Evolutionary conservation across 805 yeast species (phyloP).

Genomic region (Ogataea naganishii): DNA sequence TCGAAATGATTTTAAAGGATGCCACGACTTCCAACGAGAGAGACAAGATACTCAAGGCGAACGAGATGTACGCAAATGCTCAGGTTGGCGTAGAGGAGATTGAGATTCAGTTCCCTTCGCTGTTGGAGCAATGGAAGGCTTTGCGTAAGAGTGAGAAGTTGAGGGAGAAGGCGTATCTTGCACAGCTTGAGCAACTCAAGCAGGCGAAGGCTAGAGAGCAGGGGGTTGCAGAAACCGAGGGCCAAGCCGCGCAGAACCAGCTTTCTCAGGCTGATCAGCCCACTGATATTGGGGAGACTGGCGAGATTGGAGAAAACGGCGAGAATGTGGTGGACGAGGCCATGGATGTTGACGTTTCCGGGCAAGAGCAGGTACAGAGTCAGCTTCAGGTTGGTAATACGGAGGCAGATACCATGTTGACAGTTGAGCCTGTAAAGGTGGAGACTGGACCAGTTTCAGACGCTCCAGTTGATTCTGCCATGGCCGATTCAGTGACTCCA

Average conservation of each 20-base stretch:
- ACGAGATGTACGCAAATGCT: conserved; percentile 94
- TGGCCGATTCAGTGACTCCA: not conserved
- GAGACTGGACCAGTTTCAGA: not conserved
- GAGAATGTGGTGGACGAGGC: conserved; percentile 1
- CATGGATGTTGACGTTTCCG: not conserved
- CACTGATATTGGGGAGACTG: not conserved
- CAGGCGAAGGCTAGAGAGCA: conserved; percentile 5
- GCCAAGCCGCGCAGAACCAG: conserved; percentile 1
- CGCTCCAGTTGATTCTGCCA: not conserved
- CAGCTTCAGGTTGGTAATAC: conserved; percentile 10
- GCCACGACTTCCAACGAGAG: conserved; percentile 69
- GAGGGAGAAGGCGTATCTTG: conserved; percentile 38
- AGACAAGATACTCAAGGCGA: conserved; percentile 71
- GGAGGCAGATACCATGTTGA: conserved; percentile 2
- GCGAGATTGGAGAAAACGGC: conserved; percentile 1
- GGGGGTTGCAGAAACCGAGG: conserved; percentile 2
- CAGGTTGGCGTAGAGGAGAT: conserved; percentile 93
- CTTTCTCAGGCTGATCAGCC: not conserved
- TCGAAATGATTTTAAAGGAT: conserved; percentile 78
- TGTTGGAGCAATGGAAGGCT: conserved; percentile 68
- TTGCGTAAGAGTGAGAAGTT: conserved; percentile 57
- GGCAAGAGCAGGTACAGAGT: conserved; percentile 12
- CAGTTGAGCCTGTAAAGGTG: conserved; percentile 10
- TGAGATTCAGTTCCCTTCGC: conserved; percentile 50
- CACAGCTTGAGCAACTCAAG: conserved; percentile 21